Percentiles rank a stretch among this genome's conserved stretches.
Evolutionary conservation across 2,329 filamentous ascomycete species (phyloP).

Genomic region (Xylaria hypoxylon): DNA sequence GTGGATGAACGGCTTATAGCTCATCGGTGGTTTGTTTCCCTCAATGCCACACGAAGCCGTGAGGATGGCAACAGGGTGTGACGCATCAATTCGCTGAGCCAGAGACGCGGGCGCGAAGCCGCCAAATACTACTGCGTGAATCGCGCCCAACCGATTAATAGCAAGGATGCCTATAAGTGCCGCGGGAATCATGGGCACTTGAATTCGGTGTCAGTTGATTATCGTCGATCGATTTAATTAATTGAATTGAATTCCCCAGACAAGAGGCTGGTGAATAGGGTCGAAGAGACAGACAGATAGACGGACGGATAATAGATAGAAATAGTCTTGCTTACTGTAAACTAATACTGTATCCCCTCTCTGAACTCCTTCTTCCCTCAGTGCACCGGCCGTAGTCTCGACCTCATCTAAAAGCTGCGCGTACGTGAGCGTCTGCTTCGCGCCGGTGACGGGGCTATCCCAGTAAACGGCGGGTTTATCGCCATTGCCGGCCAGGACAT

Average conservation of each 20-base stretch:
- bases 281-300: background rate
- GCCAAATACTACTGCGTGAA: conserved; percentile 93
- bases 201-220: conserved; percentile 29
- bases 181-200: conserved; percentile 95
- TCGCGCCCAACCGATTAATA: conserved; percentile 81
- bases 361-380: conserved; percentile 83
- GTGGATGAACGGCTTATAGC: conserved; percentile 82
- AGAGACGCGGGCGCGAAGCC: conserved; percentile 86
- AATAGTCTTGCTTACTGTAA: conserved; percentile 72
- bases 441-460: conserved; percentile 85
- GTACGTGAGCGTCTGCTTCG: conserved; percentile 81
- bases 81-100: conserved; percentile 89
- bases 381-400: conserved; percentile 81
- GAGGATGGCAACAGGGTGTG: conserved; percentile 78
- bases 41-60: conserved; percentile 95
- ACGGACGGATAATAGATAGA: background rate
- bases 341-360: conserved; percentile 90
- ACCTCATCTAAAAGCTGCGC: conserved; percentile 80
- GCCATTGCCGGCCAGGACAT: conserved; percentile 84
- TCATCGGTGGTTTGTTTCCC: conserved; percentile 80
- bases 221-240: background rate
- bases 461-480: conserved; percentile 81
- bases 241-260: background rate
- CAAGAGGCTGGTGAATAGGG: background rate
- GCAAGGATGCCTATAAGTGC: conserved; percentile 89